A percentile compares a stretch with the other conserved stretches of the same genome.
Evolutionary conservation across 495 filamentous ascomycete species (phyloP).

Genomic region (Hypoxylon cercidicola): DNA sequence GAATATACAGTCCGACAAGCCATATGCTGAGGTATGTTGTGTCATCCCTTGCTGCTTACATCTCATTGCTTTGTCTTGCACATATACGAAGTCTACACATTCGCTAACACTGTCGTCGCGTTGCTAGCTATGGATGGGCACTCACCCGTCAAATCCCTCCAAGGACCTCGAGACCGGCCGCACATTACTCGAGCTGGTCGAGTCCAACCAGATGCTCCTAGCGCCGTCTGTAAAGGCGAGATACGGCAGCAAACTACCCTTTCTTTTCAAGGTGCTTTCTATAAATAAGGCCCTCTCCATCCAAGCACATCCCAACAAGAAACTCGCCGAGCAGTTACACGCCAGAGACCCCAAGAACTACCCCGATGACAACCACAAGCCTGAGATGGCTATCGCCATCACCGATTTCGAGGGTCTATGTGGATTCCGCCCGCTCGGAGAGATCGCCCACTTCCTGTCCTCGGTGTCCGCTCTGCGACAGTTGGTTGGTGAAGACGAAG

Average conservation of each 20-base stretch:
- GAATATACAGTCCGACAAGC: slow-evolving; percentile 79
- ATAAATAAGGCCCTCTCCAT: slow-evolving; percentile 95
- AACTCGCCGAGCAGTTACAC: slow-evolving; percentile 90
- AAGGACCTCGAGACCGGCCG: slow-evolving; percentile 86
- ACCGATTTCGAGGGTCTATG: slow-evolving; percentile 96
- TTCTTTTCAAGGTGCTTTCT: slow-evolving; percentile 96
- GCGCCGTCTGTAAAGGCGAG: slow-evolving; percentile 73
- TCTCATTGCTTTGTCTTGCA: background rate
- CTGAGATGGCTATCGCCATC: slow-evolving; percentile 98
- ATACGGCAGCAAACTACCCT: slow-evolving; percentile 86
- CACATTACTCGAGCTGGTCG: slow-evolving; percentile 87
- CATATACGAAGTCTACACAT: slow-evolving; percentile 5
- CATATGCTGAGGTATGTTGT: slow-evolving; percentile 82
- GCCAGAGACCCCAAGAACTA: slow-evolving; percentile 90
- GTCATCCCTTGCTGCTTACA: background rate
- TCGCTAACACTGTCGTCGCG: slow-evolving; percentile 21
- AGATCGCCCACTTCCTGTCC: slow-evolving; percentile 87
- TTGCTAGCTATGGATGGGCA: slow-evolving; percentile 95
- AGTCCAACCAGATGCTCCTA: slow-evolving; percentile 86
- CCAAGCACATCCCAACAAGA: slow-evolving; percentile 98
- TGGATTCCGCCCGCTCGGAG: slow-evolving; percentile 87
- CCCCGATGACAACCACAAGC: slow-evolving; percentile 99
- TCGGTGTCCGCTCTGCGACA: slow-evolving; percentile 76
- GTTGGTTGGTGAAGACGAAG: slow-evolving; percentile 76
- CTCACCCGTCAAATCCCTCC: slow-evolving; percentile 93